phyloP scores from a whole-genome alignment of 441 rosid species.

The Populus hybrid region DNA sequence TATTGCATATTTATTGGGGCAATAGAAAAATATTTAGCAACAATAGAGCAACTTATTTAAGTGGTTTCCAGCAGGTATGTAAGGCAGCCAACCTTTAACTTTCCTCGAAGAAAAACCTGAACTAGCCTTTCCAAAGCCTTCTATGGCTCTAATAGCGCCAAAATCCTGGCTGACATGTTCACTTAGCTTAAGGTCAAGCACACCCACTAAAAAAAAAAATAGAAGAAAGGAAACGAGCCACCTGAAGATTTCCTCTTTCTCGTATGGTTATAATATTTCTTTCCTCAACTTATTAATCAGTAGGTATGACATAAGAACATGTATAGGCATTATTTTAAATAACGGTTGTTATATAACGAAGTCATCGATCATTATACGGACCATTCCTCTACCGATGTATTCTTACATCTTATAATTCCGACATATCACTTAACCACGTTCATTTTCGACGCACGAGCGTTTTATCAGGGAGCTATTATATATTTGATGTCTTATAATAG shows the following conservation, averaged over 20 bases:
- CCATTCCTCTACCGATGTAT: too few species aligned
- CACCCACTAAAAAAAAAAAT: conserved; percentile 31
- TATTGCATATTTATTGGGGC: background rate
- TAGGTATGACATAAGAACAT: background rate
- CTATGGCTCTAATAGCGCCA: conserved; percentile 38
- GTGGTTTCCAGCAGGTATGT: conserved; percentile 10
- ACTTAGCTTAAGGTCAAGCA: conserved; percentile 38
- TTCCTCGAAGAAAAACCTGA: conserved; percentile 29
- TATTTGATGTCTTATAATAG: too few species aligned
- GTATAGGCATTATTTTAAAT: background rate
- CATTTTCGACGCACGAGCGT: too few species aligned
- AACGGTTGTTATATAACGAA: too few species aligned
- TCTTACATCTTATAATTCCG: too few species aligned
- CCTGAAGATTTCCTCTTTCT: conserved; percentile 19
- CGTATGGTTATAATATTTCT: background rate
- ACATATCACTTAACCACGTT: too few species aligned
- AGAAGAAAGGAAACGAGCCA: conserved; percentile 13
- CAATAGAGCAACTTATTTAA: background rate
- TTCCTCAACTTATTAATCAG: background rate
- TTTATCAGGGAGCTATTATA: too few species aligned
- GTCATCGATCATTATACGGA: too few species aligned
- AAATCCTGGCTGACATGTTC: conserved; percentile 34
- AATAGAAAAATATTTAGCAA: background rate
- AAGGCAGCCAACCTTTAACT: conserved; percentile 5
- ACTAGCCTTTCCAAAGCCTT: conserved; percentile 32